Percentiles rank a stretch among this genome's conserved stretches.
Conservation (phyloP, 352 stramenopile species). For the Phytophthora constricta region DNA sequence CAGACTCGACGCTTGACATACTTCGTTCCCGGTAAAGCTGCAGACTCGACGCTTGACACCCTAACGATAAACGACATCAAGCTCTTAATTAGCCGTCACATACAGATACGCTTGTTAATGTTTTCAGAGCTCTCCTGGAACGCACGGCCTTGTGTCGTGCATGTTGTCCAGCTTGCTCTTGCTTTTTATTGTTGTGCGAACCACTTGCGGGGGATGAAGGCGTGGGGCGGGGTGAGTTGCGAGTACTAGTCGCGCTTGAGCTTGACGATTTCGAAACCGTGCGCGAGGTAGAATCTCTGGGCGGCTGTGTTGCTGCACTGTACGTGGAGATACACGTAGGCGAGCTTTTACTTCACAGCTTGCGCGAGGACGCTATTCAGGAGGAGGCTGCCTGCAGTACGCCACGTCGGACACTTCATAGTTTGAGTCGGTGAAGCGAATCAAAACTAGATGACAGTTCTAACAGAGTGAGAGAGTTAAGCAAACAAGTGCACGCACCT, state of each 20-base stretch:
- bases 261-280: constrained; percentile 88
- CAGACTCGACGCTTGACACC: no score
- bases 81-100: no score
- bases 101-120: no score
- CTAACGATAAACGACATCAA: no score
- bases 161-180: no score
- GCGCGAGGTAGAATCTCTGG: constrained; percentile 90
- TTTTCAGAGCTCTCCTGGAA: no score
- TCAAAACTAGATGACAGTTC: no score
- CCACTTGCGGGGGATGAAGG: constrained; percentile 89
- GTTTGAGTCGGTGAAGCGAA: neutral
- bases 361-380: constrained; percentile 52
- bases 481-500: constrained; percentile 13
- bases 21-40: no score
- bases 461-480: neutral
- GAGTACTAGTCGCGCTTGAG: constrained; percentile 95
- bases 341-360: constrained; percentile 42
- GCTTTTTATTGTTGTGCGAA: no score
- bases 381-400: constrained; percentile 55
- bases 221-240: constrained; percentile 92
- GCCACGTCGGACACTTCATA: neutral
- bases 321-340: constrained; percentile 90
- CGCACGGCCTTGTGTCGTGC: no score
- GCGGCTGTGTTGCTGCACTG: constrained; percentile 92
- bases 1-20: no score